These are phyloP conservation scores for Pleurotus giganteus DNA, from an alignment of 768 basidiomycete species.

Conservation along the genomic window DNA sequence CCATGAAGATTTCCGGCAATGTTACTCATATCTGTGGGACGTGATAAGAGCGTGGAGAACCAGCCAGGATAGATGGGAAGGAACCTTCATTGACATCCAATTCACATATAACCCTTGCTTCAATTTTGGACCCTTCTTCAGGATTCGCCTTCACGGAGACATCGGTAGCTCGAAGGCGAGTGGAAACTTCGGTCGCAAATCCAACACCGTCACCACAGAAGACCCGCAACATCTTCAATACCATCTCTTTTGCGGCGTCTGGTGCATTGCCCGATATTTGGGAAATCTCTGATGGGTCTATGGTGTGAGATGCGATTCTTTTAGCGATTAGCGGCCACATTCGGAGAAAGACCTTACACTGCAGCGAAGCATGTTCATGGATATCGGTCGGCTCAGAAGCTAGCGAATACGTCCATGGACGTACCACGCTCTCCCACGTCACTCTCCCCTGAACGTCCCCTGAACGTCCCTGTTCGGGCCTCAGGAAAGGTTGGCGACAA, in stretches of 20 bases:
- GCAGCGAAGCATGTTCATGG: too few relatives aligned
- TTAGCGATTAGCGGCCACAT: too few relatives aligned
- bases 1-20: constrained; percentile 48
- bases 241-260: background rate
- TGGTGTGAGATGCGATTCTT: background rate
- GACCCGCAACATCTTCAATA: background rate
- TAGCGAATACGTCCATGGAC: too few relatives aligned
- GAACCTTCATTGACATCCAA: constrained; percentile 8
- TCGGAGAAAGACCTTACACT: too few relatives aligned
- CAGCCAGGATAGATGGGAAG: background rate
- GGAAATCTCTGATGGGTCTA: background rate
- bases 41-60: background rate
- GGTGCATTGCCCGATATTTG: background rate
- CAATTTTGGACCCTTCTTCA: background rate
- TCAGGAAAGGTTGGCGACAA: too few relatives aligned
- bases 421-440: too few relatives aligned
- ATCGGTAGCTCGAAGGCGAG: constrained; percentile 7
- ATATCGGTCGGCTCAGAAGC: too few relatives aligned
- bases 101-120: constrained; percentile 5
- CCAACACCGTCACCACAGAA: background rate
- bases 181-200: background rate
- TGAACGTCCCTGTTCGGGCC: too few relatives aligned
- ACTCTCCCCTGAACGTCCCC: too few relatives aligned
- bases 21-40: constrained; percentile 55
- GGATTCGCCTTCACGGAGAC: constrained; percentile 12